phyloP scores from a whole-genome alignment of 345 rosid species.

The Leavenworthia alabamica region DNA sequence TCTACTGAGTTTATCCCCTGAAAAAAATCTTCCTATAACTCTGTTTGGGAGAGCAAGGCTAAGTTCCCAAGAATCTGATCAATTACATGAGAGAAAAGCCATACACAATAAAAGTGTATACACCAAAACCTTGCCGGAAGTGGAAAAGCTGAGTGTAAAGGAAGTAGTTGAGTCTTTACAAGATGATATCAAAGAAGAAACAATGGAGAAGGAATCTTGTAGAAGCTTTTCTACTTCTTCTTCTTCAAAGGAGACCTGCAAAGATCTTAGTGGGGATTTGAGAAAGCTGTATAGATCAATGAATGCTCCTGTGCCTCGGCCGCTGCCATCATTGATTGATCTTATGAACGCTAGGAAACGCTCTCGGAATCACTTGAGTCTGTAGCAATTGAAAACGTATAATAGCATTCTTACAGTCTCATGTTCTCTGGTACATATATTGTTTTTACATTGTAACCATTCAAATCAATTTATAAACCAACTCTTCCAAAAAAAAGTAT shows the following conservation, averaged over 20 bases:
- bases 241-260: slow-evolving; percentile 32
- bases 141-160: neutral
- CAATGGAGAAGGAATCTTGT: slow-evolving; percentile 6
- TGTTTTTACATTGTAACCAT: neutral
- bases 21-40: slow-evolving; percentile 43
- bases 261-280: slow-evolving; percentile 41
- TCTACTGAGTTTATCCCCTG: slow-evolving; percentile 37
- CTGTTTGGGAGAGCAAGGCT: slow-evolving; percentile 73
- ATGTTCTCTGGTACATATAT: neutral
- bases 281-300: slow-evolving; percentile 61
- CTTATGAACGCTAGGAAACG: slow-evolving; percentile 51
- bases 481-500: too few relatives aligned
- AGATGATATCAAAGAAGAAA: slow-evolving; percentile 10
- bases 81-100: slow-evolving; percentile 14
- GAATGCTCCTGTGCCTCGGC: slow-evolving; percentile 71
- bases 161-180: slow-evolving; percentile 24
- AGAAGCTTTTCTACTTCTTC: slow-evolving; percentile 20
- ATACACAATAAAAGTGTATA: neutral
- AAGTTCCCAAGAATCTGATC: slow-evolving; percentile 32
- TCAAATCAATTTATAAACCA: neutral
- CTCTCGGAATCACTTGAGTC: slow-evolving; percentile 26
- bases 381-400: neutral
- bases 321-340: slow-evolving; percentile 69
- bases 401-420: neutral
- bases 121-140: slow-evolving; percentile 1